These are phyloP conservation scores for Leucaena leucocephala DNA, from an alignment of 306 rosid species.

Conservation along the genomic window DNA sequence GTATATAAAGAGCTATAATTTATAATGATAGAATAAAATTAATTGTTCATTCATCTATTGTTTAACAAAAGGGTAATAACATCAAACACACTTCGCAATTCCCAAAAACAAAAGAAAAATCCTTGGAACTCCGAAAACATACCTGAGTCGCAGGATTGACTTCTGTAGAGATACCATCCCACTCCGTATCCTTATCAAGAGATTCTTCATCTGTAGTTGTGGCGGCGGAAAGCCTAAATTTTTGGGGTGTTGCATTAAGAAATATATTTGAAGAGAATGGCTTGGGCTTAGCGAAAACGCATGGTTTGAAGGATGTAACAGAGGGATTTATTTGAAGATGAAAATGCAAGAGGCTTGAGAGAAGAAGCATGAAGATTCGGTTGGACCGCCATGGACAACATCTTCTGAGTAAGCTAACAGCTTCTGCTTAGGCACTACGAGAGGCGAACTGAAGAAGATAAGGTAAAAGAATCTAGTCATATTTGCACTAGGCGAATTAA, in stretches of 20 bases:
- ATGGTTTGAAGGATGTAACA: conserved; percentile 36
- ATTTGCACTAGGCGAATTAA: background rate
- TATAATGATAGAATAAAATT: background rate
- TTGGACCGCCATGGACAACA: conserved; percentile 52
- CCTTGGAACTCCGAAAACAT: conserved; percentile 17
- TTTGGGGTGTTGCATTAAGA: conserved; percentile 13
- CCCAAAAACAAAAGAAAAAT: background rate
- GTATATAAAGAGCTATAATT: background rate
- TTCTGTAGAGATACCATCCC: conserved; percentile 24
- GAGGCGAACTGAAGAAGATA: conserved; percentile 4
- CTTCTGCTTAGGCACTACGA: background rate
- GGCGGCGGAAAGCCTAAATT: conserved; percentile 38
- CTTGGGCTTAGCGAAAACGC: conserved; percentile 30
- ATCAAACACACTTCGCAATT: background rate
- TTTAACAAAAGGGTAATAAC: background rate
- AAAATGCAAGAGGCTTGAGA: conserved; percentile 43
- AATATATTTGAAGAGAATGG: conserved; percentile 3
- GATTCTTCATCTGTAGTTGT: conserved; percentile 46
- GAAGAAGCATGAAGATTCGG: conserved; percentile 42
- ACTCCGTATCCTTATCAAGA: conserved; percentile 37
- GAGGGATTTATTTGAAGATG: conserved; percentile 26
- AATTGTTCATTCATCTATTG: background rate
- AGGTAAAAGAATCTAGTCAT: background rate
- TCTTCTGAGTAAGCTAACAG: background rate
- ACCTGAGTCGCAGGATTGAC: conserved; percentile 48